Evolutionary conservation across 257 asterid species (phyloP).

Genomic region (Fraxinus quadrangulata): DNA sequence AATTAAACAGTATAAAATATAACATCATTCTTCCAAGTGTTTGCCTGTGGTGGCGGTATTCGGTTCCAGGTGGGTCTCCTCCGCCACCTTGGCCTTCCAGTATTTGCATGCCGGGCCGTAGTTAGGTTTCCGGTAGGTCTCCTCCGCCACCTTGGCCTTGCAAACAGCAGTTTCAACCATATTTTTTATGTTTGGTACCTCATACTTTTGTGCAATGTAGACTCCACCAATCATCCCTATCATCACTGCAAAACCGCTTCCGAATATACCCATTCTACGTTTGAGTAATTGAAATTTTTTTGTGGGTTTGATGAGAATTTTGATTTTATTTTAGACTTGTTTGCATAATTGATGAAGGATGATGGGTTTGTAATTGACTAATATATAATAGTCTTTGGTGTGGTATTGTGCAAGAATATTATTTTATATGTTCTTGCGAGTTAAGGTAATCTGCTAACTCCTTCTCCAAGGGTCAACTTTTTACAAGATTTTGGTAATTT

Average conservation of each 20-base stretch:
- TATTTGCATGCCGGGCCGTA: not conserved
- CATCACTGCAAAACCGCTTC: constrained; percentile 8
- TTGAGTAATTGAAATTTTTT: not conserved
- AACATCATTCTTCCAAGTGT: not conserved
- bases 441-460: not conserved
- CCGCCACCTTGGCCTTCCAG: constrained; percentile 17
- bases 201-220: constrained; percentile 28
- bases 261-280: constrained; percentile 12
- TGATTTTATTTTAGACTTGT: not conserved
- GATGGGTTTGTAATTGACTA: not conserved
- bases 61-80: constrained; percentile 15
- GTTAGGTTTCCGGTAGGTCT: constrained; percentile 16
- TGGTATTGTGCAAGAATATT: constrained; percentile 25
- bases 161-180: constrained; percentile 7
- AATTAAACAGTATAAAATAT: too few relatives aligned
- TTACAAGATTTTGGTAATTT: not conserved
- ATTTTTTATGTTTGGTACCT: constrained; percentile 23
- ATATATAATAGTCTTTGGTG: not conserved
- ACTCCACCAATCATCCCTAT: constrained; percentile 25
- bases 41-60: not conserved
- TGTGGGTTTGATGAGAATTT: not conserved
- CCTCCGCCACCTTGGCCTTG: constrained; percentile 22
- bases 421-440: not conserved
- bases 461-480: constrained; percentile 25
- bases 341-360: not conserved